phyloP scores from a whole-genome alignment of 805 yeast genomes.

The Ogataea trehaloabstinens region DNA sequence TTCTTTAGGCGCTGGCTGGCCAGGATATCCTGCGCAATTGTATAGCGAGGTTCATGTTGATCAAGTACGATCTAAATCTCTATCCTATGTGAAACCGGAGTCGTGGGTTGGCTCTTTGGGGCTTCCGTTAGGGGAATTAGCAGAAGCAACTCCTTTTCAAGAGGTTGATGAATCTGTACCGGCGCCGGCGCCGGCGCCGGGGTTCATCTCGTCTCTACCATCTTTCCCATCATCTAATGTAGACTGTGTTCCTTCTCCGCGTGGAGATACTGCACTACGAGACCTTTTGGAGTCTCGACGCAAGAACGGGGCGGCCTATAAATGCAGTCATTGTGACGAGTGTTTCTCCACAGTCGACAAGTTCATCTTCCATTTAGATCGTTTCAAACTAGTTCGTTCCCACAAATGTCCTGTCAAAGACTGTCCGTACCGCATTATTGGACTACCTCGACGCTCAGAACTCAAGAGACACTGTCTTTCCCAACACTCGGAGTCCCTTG shows the following conservation, averaged over 20 bases:
- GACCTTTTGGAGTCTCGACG: conserved; percentile 15
- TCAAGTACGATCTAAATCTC: conserved; percentile 11
- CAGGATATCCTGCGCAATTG: conserved; percentile 1
- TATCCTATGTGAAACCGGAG: conserved; percentile 7
- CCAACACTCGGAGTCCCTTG: conserved; percentile 36
- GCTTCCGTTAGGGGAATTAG: background rate
- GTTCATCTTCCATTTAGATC: conserved; percentile 40
- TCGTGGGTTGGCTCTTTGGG: conserved; percentile 1
- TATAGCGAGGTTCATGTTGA: background rate
- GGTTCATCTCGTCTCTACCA: background rate
- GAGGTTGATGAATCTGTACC: conserved; percentile 6
- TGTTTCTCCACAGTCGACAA: conserved; percentile 35
- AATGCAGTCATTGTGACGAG: conserved; percentile 46
- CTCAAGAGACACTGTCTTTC: conserved; percentile 49
- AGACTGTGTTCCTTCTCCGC: conserved; percentile 32
- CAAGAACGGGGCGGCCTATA: conserved; percentile 40
- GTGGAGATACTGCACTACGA: conserved; percentile 26
- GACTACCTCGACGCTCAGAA: conserved; percentile 48
- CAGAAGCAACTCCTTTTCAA: conserved; percentile 2
- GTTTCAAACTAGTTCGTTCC: conserved; percentile 34
- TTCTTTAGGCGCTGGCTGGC: conserved; percentile 2
- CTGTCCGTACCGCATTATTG: conserved; percentile 50
- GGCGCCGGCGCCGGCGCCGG: background rate
- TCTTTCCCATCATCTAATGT: too few relatives aligned
- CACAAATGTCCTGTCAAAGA: conserved; percentile 44